Evolutionary conservation across 2,329 filamentous ascomycete genomes (phyloP), one percentile per base, ranked within the genome.

Genomic region (Curvularia eragrostidis): DNA sequence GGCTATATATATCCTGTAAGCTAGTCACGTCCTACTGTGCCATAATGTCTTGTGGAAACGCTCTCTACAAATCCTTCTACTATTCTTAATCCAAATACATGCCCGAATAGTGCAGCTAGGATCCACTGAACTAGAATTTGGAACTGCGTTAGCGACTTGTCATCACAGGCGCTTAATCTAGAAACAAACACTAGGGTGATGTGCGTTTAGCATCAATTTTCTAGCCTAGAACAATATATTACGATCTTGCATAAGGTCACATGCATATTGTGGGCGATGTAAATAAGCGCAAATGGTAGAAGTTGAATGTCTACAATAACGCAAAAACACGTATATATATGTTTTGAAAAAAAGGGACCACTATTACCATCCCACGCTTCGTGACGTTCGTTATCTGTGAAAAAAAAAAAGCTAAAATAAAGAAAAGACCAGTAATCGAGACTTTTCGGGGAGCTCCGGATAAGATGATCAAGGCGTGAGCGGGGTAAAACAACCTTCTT

Each of bases 321-420:
- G n/a, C n/a, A 13, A 30, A 41, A 41, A 18, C 38, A 41, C 7
- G 23, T 19, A 19, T 42, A 24, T 43, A 13, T 26, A 26, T 43
- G 15, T 15, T 42, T 15, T 19, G 23, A 13, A 43, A 43, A 43
- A 43, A 43, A 43, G 41, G 19, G 26, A 43, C 13, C 21, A 24
- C 19, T 43, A 43, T 24, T 43, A 43, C 52, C 64, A 58, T 59
- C 66, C 65, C 65, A 66, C 63, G 65, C 65, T 69, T 57, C 65
- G 59, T 66, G 59, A 65, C 56, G 48, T 57, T 67, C 64, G 47
- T 67, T 53, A 67, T 63, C 63, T 24, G 38, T 30, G 7, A 46
- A 57, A 36, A 23, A 24, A 36, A 30, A 48, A 32, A 23, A 18
- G 9, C 23, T 26, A n/a, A n/a, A 21, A 10, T 8, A 28, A 36